These are phyloP conservation scores for Austroboletus rostrupii DNA, from an alignment of 1,284 basidiomycete species.

Conservation along the genomic window DNA sequence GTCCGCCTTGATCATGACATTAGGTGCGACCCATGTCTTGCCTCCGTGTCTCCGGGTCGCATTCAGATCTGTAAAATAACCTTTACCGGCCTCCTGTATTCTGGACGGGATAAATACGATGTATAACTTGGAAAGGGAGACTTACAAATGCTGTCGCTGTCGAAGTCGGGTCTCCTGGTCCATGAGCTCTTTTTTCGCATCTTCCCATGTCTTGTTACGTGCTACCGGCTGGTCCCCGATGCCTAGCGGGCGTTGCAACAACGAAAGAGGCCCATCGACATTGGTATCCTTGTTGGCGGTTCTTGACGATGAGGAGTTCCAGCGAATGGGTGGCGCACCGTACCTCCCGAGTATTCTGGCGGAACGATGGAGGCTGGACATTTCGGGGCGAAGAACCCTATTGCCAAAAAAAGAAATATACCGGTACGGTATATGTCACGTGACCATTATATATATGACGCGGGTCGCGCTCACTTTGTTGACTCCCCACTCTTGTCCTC, in stretches of 20 bases:
- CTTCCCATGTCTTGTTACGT: conserved; percentile 55
- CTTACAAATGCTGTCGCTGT: conserved; percentile 76
- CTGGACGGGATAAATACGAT: conserved; percentile 37
- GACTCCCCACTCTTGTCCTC: conserved; percentile 38
- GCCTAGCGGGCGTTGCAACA: conserved; percentile 72
- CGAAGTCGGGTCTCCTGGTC: conserved; percentile 69
- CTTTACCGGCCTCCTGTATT: conserved; percentile 81
- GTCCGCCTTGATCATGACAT: conserved; percentile 84
- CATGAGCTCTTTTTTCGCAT: conserved; percentile 67
- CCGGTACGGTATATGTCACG: conserved; percentile 35
- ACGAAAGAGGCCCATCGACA: conserved; percentile 38
- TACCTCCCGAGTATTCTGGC: conserved; percentile 11
- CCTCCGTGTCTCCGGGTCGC: conserved; percentile 81
- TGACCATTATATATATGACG: conserved; percentile 37
- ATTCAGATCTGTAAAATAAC: conserved; percentile 90
- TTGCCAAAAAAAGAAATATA: conserved; percentile 15
- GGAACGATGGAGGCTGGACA: conserved; percentile 20
- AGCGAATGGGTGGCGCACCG: conserved; percentile 12
- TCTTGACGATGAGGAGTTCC: conserved; percentile 23
- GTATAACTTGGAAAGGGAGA: conserved; percentile 14
- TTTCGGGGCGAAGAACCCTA: conserved; percentile 13
- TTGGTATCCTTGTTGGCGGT: background rate
- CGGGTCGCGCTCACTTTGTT: conserved; percentile 35
- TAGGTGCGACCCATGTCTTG: conserved; percentile 93
- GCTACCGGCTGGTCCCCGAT: conserved; percentile 64